These are phyloP conservation scores for Penicillium sp. DNA, from an alignment of 2,329 filamentous ascomycete species.

Conservation along the genomic window DNA sequence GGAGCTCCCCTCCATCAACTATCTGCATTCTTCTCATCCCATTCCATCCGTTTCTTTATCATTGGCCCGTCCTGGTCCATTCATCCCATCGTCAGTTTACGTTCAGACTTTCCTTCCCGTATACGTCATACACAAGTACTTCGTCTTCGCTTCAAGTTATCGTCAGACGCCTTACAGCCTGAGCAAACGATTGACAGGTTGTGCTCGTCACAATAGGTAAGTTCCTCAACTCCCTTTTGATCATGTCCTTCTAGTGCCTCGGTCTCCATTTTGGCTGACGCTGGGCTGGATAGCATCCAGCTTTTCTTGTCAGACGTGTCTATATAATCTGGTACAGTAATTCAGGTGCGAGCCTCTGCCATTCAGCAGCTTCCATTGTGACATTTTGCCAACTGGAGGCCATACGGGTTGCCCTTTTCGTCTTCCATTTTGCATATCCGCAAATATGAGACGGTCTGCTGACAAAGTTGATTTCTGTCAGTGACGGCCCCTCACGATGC, in stretches of 20 bases:
- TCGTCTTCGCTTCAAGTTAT: not conserved
- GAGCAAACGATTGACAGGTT: not conserved
- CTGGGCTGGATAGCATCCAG: not conserved
- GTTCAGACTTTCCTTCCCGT: conserved; percentile 9
- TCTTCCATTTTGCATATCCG: not conserved
- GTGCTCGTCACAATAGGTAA: not conserved
- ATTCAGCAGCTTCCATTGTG: not conserved
- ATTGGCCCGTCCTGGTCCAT: not conserved
- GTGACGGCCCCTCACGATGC: conserved; percentile 20
- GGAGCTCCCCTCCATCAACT: not conserved
- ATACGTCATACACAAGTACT: not conserved
- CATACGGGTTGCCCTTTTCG: not conserved
- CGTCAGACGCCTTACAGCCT: not conserved
- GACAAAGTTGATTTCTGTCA: not conserved
- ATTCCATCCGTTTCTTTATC: conserved; percentile 36
- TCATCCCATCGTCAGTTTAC: not conserved
- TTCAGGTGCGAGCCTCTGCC: conserved; percentile 4
- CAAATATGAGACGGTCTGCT: not conserved
- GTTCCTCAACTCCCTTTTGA: not conserved
- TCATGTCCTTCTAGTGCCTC: not conserved
- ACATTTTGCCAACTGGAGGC: not conserved
- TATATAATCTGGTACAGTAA: conserved; percentile 6
- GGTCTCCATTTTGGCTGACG: not conserved
- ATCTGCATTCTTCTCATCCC: conserved; percentile 16
- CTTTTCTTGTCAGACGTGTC: not conserved